Base-by-base conservation (phyloP, 2,329 filamentous ascomycete genomes). In the Drechmeria coniospora region DNA sequence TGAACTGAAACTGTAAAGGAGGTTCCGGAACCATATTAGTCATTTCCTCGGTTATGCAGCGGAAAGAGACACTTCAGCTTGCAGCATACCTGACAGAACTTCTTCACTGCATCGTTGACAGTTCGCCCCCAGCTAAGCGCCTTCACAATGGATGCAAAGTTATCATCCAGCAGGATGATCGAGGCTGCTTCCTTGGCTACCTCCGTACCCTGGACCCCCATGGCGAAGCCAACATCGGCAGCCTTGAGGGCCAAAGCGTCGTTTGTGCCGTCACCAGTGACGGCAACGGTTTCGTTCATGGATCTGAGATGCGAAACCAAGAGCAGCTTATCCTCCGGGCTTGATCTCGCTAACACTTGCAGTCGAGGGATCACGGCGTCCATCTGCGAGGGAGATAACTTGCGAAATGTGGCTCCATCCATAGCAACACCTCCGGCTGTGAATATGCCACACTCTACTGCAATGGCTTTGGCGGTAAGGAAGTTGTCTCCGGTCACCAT, bases 301-400 rank as follows among this genome's bases (percentile, higher is more conserved):
- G 69, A 64, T 40, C 74, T 73, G 1, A 80, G 56, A 22, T 67
- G 59, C 40, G 65, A 68, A 18, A 79, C 74, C 19, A 80, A 59
- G 21, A 68, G 65, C 10, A 70, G 57, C 50, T 80, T 80, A 38
- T 80, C 75, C 36, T 79, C 72, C 0, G 75, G 75, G 23, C 71
- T 77, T 0, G 74, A 78, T 27, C 74, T 63, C 16, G 75, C 75
- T 24, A 80, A 60, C 12, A 80, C 73, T 38, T 75, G 74, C 2
- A 80, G 59, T 25, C 72, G 65, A 5, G 68, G 70, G 22, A 76
- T 68, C 14, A 70, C 51, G 2, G 57, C 54, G 28, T 66, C 47
- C 46, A 53, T 42, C 11, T 61, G 41, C 46, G 65, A 26, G 21
- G 74, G 72, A 1, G 41, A 44, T 3, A 58, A 50, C 62, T 68